phyloP scores from a whole-genome alignment of 2,329 filamentous ascomycete genomes.

The Trichoderma harzianum region DNA sequence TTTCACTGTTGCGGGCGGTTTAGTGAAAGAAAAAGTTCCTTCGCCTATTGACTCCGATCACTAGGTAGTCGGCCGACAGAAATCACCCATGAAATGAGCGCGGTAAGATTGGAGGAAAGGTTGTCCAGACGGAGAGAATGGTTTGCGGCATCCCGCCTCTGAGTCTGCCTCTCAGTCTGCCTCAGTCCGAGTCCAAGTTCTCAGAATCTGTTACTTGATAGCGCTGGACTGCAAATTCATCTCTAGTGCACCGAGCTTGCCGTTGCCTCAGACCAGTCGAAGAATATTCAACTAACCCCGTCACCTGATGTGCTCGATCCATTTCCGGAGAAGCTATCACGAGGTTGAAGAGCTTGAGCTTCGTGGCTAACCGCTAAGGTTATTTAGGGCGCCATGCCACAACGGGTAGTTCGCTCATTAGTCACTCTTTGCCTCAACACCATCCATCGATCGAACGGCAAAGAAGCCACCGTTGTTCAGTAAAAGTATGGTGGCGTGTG shows the following conservation, averaged over 20 bases:
- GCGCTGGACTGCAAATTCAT: background rate
- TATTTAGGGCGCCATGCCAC: slow-evolving; percentile 12
- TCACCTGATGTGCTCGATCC: background rate
- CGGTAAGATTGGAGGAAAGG: background rate
- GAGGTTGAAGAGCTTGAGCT: background rate
- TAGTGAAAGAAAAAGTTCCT: background rate
- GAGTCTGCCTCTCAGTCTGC: background rate
- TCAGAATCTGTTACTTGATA: background rate
- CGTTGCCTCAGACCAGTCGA: background rate
- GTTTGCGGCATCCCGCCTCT: background rate
- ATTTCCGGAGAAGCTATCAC: background rate
- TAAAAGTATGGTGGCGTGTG: slow-evolving; percentile 14
- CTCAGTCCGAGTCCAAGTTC: background rate
- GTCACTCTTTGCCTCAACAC: background rate
- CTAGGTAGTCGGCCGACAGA: background rate
- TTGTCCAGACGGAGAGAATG: background rate
- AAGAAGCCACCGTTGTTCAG: background rate
- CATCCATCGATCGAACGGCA: background rate
- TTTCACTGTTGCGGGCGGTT: background rate
- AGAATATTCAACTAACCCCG: background rate
- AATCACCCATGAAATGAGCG: background rate
- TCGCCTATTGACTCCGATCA: background rate
- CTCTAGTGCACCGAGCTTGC: background rate
- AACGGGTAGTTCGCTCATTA: background rate
- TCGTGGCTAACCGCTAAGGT: slow-evolving; percentile 7